These are phyloP conservation scores for Eryngium alpinum DNA, from an alignment of 140 eudicot species.

Conservation along the genomic window DNA sequence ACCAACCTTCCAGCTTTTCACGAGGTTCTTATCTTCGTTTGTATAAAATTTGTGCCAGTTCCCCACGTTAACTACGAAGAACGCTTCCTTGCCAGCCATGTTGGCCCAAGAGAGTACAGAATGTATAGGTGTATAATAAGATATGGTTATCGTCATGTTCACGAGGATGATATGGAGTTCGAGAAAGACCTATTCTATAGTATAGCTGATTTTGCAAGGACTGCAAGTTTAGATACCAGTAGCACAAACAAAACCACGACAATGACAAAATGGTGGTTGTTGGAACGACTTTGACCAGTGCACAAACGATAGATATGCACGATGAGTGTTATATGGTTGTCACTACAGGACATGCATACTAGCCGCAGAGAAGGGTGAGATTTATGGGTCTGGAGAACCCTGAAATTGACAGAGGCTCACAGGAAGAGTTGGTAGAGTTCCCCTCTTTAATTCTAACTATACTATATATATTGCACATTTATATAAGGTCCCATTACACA, in stretches of 20 bases:
- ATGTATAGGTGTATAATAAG: conserved; percentile 81
- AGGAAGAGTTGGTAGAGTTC: conserved; percentile 61
- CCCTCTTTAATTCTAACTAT: no score
- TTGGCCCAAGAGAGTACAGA: conserved; percentile 73
- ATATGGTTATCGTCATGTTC: conserved; percentile 89
- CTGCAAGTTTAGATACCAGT: conserved; percentile 27
- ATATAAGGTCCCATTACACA: no score
- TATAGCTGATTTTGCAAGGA: conserved; percentile 74
- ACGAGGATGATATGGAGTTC: conserved; percentile 76
- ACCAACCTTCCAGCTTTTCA: conserved; percentile 99
- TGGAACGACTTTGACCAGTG: conserved; percentile 64
- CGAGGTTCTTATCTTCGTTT: conserved; percentile 78
- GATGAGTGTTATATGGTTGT: conserved; percentile 30
- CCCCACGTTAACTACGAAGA: conserved; percentile 84
- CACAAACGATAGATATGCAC: conserved; percentile 36
- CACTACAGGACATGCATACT: conserved; percentile 27
- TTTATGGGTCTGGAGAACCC: conserved; percentile 82
- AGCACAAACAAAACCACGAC: conserved; percentile 20
- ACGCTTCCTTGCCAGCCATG: conserved; percentile 81
- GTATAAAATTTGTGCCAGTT: conserved; percentile 78
- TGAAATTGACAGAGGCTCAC: conserved; percentile 43
- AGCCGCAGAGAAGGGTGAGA: conserved; percentile 62
- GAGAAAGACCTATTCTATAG: conserved; percentile 86
- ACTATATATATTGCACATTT: no score
- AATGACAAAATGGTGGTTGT: conserved; percentile 66